Evolutionary conservation across 2,329 filamentous ascomycete species (phyloP), one percentile per base, ranked within the genome.

Genomic region (Lachnellula cervina): DNA sequence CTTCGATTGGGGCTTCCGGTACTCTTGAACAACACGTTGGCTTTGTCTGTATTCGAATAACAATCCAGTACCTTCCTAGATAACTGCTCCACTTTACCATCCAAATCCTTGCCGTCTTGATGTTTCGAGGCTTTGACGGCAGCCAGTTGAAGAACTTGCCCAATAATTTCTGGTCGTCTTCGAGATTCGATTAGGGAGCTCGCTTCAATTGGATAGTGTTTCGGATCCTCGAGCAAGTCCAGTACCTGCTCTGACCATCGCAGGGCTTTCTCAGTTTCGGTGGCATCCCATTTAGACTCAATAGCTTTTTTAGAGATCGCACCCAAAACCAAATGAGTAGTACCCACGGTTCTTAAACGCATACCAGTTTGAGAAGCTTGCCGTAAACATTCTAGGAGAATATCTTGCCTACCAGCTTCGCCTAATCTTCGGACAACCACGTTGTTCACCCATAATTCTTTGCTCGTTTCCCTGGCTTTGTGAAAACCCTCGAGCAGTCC

Each of bases 61-160:
- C 19, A 55, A 11, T 17, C 66, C 55, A 57, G 57, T 43, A 66
- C 58, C 49, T 55, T 66, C 51, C 66, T 61, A 13, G 70, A 71
- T 59, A 76, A 77, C 38, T 65, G 65, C 23, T 62, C 62, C 28
- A 78, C 76, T 32, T 72, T 67, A 4, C 68, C 69, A 23, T 67
- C 66, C n/a, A 65, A 59, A 60, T 79, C 76, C 37, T 71, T 70
- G 2, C 71, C 71, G 4, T 60, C 69, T 19, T 64, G 60, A 35
- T 73, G 59, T 28, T 70, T 68, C n/a, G 72, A 38, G 3, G 74
- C 72, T 40, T 69, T 67, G n/a, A 74, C 71, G 25, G 76, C 74
- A 58, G 71, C 71, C 16, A 80, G 65, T 51, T 78, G 72, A 7
- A 80, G 65, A 17, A 77, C 57, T 2, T 72, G 65, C 9, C 37